Evolutionary conservation across 208 protist genomes (phyloP).

Genomic region (Trypanosoma melophagium): DNA sequence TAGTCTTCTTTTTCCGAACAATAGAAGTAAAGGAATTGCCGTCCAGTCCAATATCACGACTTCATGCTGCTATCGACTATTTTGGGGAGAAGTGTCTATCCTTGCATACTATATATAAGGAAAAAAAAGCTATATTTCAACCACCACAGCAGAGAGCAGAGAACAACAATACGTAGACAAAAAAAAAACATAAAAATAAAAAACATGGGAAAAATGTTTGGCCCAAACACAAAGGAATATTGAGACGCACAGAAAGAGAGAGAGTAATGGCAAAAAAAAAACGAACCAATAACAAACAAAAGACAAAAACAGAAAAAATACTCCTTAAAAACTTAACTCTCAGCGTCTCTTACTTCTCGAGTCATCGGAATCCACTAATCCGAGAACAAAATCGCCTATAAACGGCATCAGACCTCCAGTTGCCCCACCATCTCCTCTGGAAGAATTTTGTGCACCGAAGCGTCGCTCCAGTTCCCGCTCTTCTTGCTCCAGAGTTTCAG

Average conservation of each 20-base stretch:
- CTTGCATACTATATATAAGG: no score
- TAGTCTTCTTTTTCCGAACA: no score
- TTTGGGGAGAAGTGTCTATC: no score
- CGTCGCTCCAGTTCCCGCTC: slow-evolving; percentile 30
- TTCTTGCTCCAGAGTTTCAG: slow-evolving; percentile 34
- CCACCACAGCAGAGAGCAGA: not conserved
- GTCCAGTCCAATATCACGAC: no score
- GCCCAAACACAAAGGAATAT: not conserved
- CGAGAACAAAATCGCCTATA: slow-evolving; percentile 28
- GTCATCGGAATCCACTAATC: slow-evolving; percentile 47
- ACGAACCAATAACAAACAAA: not conserved
- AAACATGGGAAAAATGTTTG: not conserved
- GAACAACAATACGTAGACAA: not conserved
- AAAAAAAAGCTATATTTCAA: no score
- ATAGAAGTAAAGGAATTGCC: no score
- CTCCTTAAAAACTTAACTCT: slow-evolving; percentile 7
- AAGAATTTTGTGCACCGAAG: slow-evolving; percentile 23
- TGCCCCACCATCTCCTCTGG: not conserved
- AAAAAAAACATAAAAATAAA: not conserved
- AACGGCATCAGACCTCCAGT: slow-evolving; percentile 13
- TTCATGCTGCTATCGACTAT: no score
- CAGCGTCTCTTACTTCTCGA: slow-evolving; percentile 22
- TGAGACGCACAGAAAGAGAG: not conserved
- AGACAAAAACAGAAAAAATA: no score
- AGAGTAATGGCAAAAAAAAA: not conserved